Conservation (phyloP, 352 stramenopile species). For the Peronospora destructor region DNA sequence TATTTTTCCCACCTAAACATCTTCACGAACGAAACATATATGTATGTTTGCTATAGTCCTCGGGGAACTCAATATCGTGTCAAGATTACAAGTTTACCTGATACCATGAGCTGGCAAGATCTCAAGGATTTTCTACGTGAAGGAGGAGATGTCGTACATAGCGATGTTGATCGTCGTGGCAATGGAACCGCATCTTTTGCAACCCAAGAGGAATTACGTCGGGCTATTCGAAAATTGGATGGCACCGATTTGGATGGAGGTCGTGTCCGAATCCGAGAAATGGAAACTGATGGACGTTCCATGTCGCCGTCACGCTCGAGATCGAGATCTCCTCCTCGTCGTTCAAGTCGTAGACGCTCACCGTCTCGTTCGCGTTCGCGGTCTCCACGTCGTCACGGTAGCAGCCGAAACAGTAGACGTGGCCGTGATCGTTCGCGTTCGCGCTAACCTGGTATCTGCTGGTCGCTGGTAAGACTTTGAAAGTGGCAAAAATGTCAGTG, state of each 20-base stretch:
- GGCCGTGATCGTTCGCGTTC: slow-evolving; percentile 9
- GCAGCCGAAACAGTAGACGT: slow-evolving; percentile 24
- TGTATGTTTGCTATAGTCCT: slow-evolving; percentile 18
- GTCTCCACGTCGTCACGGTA: slow-evolving; percentile 20
- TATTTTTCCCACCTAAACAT: neutral
- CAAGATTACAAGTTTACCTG: slow-evolving; percentile 36
- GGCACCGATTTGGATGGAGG: slow-evolving; percentile 41
- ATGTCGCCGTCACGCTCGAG: slow-evolving; percentile 17
- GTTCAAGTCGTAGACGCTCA: slow-evolving; percentile 26
- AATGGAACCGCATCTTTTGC: slow-evolving; percentile 59
- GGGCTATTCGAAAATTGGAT: slow-evolving; percentile 49
- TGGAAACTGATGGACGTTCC: slow-evolving; percentile 7
- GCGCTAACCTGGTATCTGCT: slow-evolving; percentile 3
- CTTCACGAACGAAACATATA: neutral
- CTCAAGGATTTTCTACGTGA: slow-evolving; percentile 59
- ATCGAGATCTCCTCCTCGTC: slow-evolving; percentile 16
- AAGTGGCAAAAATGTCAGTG: slow-evolving; percentile 2
- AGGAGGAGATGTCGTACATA: slow-evolving; percentile 54
- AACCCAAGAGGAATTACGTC: slow-evolving; percentile 49
- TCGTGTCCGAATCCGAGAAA: slow-evolving; percentile 38
- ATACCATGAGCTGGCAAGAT: slow-evolving; percentile 47
- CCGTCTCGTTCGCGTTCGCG: slow-evolving; percentile 34
- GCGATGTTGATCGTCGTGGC: slow-evolving; percentile 58
- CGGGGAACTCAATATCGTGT: slow-evolving; percentile 52
- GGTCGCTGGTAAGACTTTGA: slow-evolving; percentile 6